These are phyloP conservation scores for Polyporus arcularius DNA, from an alignment of 768 basidiomycete species.

Conservation along the genomic window DNA sequence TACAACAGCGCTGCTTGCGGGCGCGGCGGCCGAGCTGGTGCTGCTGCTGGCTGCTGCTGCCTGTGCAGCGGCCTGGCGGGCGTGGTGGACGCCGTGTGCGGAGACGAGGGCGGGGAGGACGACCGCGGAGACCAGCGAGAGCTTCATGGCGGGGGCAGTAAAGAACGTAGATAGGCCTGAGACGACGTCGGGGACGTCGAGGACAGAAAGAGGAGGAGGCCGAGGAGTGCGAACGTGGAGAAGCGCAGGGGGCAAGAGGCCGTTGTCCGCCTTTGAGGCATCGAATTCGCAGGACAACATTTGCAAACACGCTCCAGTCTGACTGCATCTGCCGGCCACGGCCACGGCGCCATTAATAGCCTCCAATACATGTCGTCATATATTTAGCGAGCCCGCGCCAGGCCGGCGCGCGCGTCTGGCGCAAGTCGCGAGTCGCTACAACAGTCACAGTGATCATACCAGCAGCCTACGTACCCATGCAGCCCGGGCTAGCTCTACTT, in stretches of 20 bases:
- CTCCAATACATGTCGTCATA: constrained; percentile 14
- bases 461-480: not conserved
- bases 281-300: not conserved
- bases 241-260: not conserved
- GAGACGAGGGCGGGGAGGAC: constrained; percentile 43
- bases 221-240: not conserved
- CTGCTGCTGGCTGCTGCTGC: not conserved
- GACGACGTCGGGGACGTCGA: constrained; percentile 13
- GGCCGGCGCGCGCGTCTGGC: too few relatives aligned
- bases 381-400: not conserved
- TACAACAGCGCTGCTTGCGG: constrained; percentile 12
- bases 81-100: constrained; percentile 35
- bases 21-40: too few relatives aligned
- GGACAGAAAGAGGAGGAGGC: not conserved
- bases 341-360: constrained; percentile 14
- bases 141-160: constrained; percentile 30
- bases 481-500: constrained; percentile 42
- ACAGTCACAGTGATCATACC: not conserved
- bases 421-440: not conserved
- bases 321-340: too few relatives aligned
- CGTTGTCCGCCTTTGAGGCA: not conserved
- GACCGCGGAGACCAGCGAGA: constrained; percentile 31
- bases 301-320: constrained; percentile 7
- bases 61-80: constrained; percentile 24
- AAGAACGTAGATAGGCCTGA: constrained; percentile 1